These are phyloP conservation scores for Podaxis sp. DNA, from an alignment of 768 basidiomycete genomes.

Conservation along the genomic window DNA sequence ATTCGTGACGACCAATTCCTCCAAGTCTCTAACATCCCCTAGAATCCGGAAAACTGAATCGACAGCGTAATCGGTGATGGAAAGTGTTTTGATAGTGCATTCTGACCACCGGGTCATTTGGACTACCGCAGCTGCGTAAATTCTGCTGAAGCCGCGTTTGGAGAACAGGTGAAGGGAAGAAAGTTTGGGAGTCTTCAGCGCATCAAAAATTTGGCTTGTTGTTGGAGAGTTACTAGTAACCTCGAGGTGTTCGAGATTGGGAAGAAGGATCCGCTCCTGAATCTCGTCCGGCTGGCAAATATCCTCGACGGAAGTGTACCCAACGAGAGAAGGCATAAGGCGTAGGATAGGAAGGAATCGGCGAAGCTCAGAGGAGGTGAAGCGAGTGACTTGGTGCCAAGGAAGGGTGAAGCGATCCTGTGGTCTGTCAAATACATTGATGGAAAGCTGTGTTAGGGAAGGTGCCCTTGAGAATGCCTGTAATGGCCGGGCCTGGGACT, in stretches of 20 bases:
- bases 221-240: slow-evolving; percentile 10
- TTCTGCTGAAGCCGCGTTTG: slow-evolving; percentile 9
- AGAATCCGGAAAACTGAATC: slow-evolving; percentile 1
- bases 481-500: not conserved
- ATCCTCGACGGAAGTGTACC: not conserved
- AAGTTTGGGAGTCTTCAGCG: slow-evolving; percentile 1
- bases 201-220: slow-evolving; percentile 6
- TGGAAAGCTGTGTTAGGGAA: not conserved
- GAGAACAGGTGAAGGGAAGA: not conserved
- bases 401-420: not conserved
- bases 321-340: slow-evolving; percentile 7
- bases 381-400: slow-evolving; percentile 10
- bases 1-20: slow-evolving; percentile 7
- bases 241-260: not conserved
- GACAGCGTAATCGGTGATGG: slow-evolving; percentile 2
- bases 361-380: slow-evolving; percentile 7
- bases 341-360: slow-evolving; percentile 5
- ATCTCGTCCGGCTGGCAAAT: slow-evolving; percentile 3
- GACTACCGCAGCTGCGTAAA: slow-evolving; percentile 1
- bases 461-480: slow-evolving; percentile 3
- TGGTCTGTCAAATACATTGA: not conserved
- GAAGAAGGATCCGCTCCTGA: slow-evolving; percentile 7
- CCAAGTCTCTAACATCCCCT: not conserved
- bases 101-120: not conserved
- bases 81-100: not conserved